Percentiles rank a stretch among this genome's conserved stretches.
Evolutionary conservation across 2,329 filamentous ascomycete genomes (phyloP).

Genomic region (Phialophora tarda): DNA sequence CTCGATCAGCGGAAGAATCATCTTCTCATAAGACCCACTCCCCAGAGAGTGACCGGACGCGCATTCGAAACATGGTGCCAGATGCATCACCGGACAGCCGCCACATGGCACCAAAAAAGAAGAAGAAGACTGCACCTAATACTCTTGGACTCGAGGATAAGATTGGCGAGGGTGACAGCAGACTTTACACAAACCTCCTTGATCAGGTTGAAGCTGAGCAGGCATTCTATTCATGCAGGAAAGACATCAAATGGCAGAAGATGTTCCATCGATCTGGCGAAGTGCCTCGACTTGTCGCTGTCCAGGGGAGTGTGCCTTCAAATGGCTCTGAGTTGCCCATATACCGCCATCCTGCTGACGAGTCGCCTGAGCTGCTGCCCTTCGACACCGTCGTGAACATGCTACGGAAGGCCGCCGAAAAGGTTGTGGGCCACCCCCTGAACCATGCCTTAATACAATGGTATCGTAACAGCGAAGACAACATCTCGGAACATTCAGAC

Average conservation of each 20-base stretch:
- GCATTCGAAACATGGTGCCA: neutral
- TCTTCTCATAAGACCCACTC: constrained; percentile 3
- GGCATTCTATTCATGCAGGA: constrained; percentile 42
- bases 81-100: neutral
- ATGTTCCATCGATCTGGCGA: constrained; percentile 94
- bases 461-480: constrained; percentile 86
- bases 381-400: constrained; percentile 76
- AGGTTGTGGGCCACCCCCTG: constrained; percentile 74
- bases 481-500: constrained; percentile 95
- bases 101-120: constrained; percentile 21
- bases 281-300: constrained; percentile 87
- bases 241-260: constrained; percentile 81
- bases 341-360: constrained; percentile 94
- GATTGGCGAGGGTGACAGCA: constrained; percentile 82
- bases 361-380: constrained; percentile 74
- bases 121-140: constrained; percentile 22
- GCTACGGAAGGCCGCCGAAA: constrained; percentile 72
- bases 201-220: constrained; percentile 62
- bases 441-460: constrained; percentile 94
- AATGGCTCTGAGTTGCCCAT: constrained; percentile 77
- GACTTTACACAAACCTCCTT: constrained; percentile 75
- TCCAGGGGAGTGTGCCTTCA: constrained; percentile 73
- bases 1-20: neutral
- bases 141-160: constrained; percentile 52
- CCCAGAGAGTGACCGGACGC: constrained; percentile 6